Base-by-base conservation (phyloP, 2,329 filamentous ascomycete genomes). In the Hymenoscyphus salicellus region DNA sequence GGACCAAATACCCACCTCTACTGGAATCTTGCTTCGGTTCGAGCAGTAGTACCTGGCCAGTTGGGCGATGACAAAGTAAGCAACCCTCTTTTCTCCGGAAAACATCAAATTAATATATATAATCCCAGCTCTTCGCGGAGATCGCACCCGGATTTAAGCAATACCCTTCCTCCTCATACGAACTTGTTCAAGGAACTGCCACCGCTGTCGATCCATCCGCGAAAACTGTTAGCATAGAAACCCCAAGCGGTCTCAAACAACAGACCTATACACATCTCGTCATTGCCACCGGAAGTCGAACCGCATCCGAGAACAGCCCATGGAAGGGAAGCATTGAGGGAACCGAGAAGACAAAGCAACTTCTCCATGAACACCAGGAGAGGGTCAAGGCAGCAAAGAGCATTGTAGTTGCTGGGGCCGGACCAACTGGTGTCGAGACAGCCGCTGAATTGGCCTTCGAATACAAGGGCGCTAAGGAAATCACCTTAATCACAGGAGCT, bases 101-200 rank as follows among this genome's bases (percentile, higher is more conserved):
- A 52, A 52, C 20, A 23, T 16, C 17, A 33, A 56, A 23, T 20
- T n/a, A 23, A 49, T 7, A 58, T 16, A 32, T 17, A 7, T 36
- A 49, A 58, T 32, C 23, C 8, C 32, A 63, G 61, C 64, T 79
- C 61, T 76, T 81, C 67, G 67, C 71, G 49, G 72, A 76, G 10
- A 75, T 80, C 63, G 73, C 75, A 17, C 76, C 80, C 8, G 76
- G 75, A 30, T 85, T 86, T 71, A 73, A 77, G 26, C 75, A 80
- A 59, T 86, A 84, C 69, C 75, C 80, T 0, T 59, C 76, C 2
- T 74, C 74, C 26, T 76, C 79, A 64, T 86, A 86, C 68, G 82
- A 85, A 70, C 82, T 84, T 70, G 73, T 87, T 33, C 71, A 78
- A 55, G 84, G 80, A 62, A 77, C 76, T 56, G 84, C 84, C 60